Conservation (phyloP, 345 rosid genomes). For the Excoecaria cochinchinensis region DNA sequence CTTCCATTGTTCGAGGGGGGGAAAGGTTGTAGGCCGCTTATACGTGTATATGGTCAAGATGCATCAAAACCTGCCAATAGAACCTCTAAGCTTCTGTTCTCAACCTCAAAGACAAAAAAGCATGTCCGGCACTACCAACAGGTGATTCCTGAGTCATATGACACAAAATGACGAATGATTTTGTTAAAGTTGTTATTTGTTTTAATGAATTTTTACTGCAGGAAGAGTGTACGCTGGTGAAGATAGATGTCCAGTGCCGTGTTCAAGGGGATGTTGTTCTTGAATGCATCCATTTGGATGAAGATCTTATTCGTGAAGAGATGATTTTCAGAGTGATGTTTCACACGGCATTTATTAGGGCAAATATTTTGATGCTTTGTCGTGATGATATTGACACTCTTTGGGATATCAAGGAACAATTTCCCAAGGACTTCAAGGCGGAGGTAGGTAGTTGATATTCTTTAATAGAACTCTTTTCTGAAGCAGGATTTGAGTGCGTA, state of each 20-base stretch:
- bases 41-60: slow-evolving; percentile 89
- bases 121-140: slow-evolving; percentile 58
- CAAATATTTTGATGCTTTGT: slow-evolving; percentile 62
- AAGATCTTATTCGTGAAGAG: slow-evolving; percentile 65
- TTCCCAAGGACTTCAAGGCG: slow-evolving; percentile 77
- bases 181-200: slow-evolving; percentile 12
- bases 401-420: slow-evolving; percentile 86
- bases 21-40: slow-evolving; percentile 79
- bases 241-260: slow-evolving; percentile 74
- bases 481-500: slow-evolving; percentile 64
- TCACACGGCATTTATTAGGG: slow-evolving; percentile 88
- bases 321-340: slow-evolving; percentile 85
- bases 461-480: slow-evolving; percentile 24
- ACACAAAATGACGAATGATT: slow-evolving; percentile 22
- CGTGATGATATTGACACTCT: slow-evolving; percentile 81
- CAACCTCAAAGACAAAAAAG: slow-evolving; percentile 63
- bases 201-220: slow-evolving; percentile 43
- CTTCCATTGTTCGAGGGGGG: slow-evolving; percentile 75
- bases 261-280: slow-evolving; percentile 95
- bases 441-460: slow-evolving; percentile 64
- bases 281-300: slow-evolving; percentile 84
- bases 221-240: slow-evolving; percentile 80
- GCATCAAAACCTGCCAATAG: slow-evolving; percentile 65
- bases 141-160: slow-evolving; percentile 43
- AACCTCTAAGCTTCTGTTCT: slow-evolving; percentile 82